phyloP scores from a whole-genome alignment of 192 early-diverging fungal species.

The Coemansia sp. region DNA sequence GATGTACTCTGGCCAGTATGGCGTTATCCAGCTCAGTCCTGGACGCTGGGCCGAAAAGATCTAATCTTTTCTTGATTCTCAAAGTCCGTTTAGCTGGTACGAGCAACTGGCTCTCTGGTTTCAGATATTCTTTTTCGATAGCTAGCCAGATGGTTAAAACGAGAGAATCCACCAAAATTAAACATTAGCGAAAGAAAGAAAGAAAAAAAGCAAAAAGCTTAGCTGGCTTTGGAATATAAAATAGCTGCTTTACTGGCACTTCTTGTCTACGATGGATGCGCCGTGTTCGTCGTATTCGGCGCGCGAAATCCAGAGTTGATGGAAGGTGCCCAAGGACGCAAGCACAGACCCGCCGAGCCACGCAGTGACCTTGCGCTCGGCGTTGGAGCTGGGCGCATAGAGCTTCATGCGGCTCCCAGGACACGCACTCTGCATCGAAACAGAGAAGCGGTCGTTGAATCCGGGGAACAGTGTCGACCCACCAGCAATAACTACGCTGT shows the following conservation, averaged over 20 bases:
- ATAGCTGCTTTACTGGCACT: constrained; percentile 74
- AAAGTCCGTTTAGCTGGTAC: too few relatives aligned
- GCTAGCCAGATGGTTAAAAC: too few relatives aligned
- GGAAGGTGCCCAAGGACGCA: constrained; percentile 93
- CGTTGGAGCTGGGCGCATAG: constrained; percentile 47
- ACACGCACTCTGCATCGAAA: constrained; percentile 27
- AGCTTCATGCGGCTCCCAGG: constrained; percentile 71
- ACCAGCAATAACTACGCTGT: constrained; percentile 86
- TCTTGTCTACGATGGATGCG: constrained; percentile 82
- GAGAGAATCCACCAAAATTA: neutral
- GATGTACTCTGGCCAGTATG: constrained; percentile 72
- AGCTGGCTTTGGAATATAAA: too few relatives aligned
- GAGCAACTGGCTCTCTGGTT: too few relatives aligned
- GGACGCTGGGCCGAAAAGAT: constrained; percentile 31
- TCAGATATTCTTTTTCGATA: too few relatives aligned
- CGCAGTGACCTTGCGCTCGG: constrained; percentile 79
- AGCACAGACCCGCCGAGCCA: constrained; percentile 98
- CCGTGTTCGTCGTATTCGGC: constrained; percentile 93
- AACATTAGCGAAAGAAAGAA: neutral
- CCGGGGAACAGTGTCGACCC: constrained; percentile 85
- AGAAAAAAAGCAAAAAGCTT: neutral
- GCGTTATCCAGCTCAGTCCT: constrained; percentile 59
- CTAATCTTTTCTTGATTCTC: too few relatives aligned
- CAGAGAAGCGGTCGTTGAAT: constrained; percentile 77
- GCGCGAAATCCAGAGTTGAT: constrained; percentile 97